phyloP scores from a whole-genome alignment of 352 stramenopile species.

The Phytophthora meadii region DNA sequence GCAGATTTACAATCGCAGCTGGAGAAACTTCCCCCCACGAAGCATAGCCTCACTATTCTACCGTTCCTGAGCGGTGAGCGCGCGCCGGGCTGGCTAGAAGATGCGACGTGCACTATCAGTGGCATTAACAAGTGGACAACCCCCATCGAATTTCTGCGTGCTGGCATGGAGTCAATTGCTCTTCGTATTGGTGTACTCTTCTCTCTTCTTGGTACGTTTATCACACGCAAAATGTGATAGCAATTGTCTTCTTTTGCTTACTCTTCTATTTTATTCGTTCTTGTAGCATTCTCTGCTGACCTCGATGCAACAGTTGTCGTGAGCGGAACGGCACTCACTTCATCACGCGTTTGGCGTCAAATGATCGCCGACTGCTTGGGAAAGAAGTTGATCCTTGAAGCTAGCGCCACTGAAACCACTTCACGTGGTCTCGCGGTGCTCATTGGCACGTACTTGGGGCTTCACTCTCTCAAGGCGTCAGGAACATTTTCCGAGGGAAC shows the following conservation, averaged over 20 bases:
- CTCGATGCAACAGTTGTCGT: conserved; percentile 68
- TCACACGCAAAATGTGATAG: neutral
- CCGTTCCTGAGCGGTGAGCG: conserved; percentile 95
- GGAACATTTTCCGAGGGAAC: conserved; percentile 34
- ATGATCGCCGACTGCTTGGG: conserved; percentile 88
- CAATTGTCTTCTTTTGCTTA: neutral
- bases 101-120: conserved; percentile 91
- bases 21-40: conserved; percentile 56
- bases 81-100: conserved; percentile 92
- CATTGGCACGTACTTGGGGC: conserved; percentile 60
- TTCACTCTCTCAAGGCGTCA: conserved; percentile 60
- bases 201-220: conserved; percentile 70
- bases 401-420: conserved; percentile 72
- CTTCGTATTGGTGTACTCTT: conserved; percentile 89
- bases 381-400: conserved; percentile 75
- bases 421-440: conserved; percentile 86
- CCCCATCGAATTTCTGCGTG: conserved; percentile 88
- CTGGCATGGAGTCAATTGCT: conserved; percentile 92
- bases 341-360: conserved; percentile 86
- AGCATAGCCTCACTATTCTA: conserved; percentile 86
- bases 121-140: conserved; percentile 93
- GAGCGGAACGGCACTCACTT: conserved; percentile 81
- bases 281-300: conserved; percentile 48
- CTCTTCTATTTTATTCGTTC: conserved; percentile 1
- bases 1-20: conserved; percentile 39